Base-by-base conservation (phyloP, 2,329 filamentous ascomycete genomes). In the Leptographium galeiforme region DNA sequence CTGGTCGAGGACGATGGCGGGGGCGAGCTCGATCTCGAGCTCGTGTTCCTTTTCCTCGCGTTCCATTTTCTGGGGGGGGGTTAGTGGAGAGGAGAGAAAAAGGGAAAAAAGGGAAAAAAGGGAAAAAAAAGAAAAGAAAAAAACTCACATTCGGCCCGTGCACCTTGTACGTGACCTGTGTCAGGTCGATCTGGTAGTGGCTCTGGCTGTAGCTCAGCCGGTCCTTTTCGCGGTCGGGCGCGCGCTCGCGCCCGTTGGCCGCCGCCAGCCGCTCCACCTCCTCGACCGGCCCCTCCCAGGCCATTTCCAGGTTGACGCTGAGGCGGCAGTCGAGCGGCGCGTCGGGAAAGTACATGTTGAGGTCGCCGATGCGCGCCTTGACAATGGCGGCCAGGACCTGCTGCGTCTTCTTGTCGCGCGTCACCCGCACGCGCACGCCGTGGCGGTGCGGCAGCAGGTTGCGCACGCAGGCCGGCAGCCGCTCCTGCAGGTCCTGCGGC, bases 231-330 rank as follows among this genome's bases (percentile, higher is more conserved):
- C 90, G 81, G 62, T 88, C 83, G 8, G 76, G 70, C 59, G 67
- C 66, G 33, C 63, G 61, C 63, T 71, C 62, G 63, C 73, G 59
- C 53, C 67, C 58, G 60, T 68, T 52, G 58, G 65, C 62, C 44
- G 62, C 66, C 48, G 55, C 62, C 51, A 68, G 54, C 30, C 66
- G 63, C 60, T 78, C 73, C 14, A 82, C 66, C 55, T 80, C 77
- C 41, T 78, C 72, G 4, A 81, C 73, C 0, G 86, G 62, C 2
- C 89, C 88, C 4, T 89, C 77, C 72, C 84, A 95, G 52, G 84
- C 78, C 79, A 94, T 89, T 79, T 98, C 94, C 2, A 98, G 77
- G 64, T 95, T 97, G 63, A 98, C 82, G 62, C 89, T 95, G 60
- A 98, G 84, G 12, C 93, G 87, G 69, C 89, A 95, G 68, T 98